phyloP scores from a whole-genome alignment of 768 basidiomycete genomes.

The Tephrocybe sp. region DNA sequence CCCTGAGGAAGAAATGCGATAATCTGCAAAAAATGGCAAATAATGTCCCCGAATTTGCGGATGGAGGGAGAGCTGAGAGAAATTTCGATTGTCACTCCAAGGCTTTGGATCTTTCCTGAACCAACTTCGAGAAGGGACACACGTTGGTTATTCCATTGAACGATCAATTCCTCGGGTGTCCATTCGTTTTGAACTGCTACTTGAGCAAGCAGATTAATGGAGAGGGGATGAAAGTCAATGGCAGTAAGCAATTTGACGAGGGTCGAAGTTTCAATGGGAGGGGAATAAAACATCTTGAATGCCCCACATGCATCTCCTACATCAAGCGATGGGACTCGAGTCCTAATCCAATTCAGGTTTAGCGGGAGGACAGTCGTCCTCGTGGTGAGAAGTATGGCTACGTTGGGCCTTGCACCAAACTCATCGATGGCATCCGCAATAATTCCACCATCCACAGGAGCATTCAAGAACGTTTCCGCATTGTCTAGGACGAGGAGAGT shows the following conservation, averaged over 20 bases:
- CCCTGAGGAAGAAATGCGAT: conserved; percentile 13
- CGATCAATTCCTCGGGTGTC: conserved; percentile 3
- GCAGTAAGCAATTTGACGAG: conserved; percentile 4
- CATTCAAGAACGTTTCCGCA: background rate
- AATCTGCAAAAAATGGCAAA: conserved; percentile 1
- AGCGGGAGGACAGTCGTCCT: conserved; percentile 1
- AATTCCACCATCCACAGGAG: conserved; percentile 2
- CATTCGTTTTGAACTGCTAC: conserved; percentile 12
- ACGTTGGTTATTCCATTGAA: conserved; percentile 7
- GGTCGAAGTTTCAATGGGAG: background rate
- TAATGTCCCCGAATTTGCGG: background rate
- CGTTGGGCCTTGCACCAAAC: conserved; percentile 5
- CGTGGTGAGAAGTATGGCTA: conserved; percentile 9
- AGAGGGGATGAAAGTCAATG: conserved; percentile 14
- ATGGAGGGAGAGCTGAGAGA: conserved; percentile 12
- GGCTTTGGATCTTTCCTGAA: conserved; percentile 7
- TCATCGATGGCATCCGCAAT: conserved; percentile 10
- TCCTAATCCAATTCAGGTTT: conserved; percentile 3
- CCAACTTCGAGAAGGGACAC: conserved; percentile 3
- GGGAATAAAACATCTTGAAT: conserved; percentile 4
- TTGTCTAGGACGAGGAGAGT: background rate
- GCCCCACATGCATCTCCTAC: conserved; percentile 4
- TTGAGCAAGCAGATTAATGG: conserved; percentile 13
- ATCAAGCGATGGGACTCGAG: conserved; percentile 3
- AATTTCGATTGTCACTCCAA: conserved; percentile 5